Percentiles rank a stretch among this genome's conserved stretches.
Conservation (phyloP, 768 basidiomycete genomes). For the Amyloporia xantha region DNA sequence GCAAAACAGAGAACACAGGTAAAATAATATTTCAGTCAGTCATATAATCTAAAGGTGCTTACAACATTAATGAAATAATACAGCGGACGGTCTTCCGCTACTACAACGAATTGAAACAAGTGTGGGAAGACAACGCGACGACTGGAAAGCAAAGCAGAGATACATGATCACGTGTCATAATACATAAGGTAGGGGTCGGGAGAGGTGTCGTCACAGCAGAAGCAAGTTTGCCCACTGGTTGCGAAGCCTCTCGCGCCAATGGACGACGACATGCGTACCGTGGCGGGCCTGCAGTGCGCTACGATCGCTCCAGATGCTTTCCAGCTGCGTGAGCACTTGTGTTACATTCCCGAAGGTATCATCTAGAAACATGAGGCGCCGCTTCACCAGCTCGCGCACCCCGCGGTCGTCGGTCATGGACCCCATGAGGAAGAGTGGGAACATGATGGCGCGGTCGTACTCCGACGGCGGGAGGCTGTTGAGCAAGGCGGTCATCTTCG, state of each 20-base stretch:
- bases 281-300: constrained; percentile 1
- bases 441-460: constrained; percentile 60
- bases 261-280: constrained; percentile 12
- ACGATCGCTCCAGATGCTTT: constrained; percentile 18
- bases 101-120: not conserved
- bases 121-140: not conserved
- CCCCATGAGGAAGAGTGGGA: constrained; percentile 70
- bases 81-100: not conserved
- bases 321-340: constrained; percentile 19
- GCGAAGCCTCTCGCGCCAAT: constrained; percentile 22
- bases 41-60: not conserved
- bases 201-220: not conserved
- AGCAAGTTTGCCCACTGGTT: constrained; percentile 14
- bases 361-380: constrained; percentile 16
- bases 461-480: constrained; percentile 49
- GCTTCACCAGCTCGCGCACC: constrained; percentile 29
- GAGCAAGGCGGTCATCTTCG: constrained; percentile 45
- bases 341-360: constrained; percentile 20
- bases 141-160: not conserved
- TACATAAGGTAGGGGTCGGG: not conserved
- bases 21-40: not conserved
- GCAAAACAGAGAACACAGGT: not conserved
- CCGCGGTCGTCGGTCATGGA: constrained; percentile 60
- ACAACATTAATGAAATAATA: not conserved
- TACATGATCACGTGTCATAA: not conserved